Base-by-base conservation (phyloP, 331 rosid species). In the Quercus phellos region DNA sequence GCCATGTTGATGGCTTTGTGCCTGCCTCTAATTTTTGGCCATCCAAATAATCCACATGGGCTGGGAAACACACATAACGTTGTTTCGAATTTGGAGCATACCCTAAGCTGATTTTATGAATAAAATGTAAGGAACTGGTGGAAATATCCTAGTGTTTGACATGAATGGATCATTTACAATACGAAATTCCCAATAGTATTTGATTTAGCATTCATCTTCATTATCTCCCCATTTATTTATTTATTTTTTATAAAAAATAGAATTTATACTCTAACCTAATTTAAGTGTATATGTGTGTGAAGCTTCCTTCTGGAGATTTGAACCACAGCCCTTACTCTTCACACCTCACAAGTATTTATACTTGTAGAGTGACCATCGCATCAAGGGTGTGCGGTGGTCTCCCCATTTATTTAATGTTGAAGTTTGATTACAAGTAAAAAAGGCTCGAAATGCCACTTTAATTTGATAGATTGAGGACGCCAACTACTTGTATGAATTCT, bases 11-110 rank as follows among this genome's bases (percentile, higher is more conserved):
- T 4, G 42, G 63, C 51, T 79, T 56, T 35, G 10, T 58, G 18
- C 27, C 53, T 16, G 59, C 17, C 70, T 38, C 76, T 67, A 42
- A 79, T 71, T 82, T 61, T 79, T 77, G 24, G 9, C 19, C 54
- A 76, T 73, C 80, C n/a, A 64, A 83, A 84, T 86, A 89, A 83
- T 81, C 63, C 19, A 64, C 38, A n/a, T 79, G 76, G 80, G 66
- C 56, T 22, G 38, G 63, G 72, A 63, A 68, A 24, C 53, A 68
- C 78, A 58, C 73, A 5, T 6, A 2, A 30, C 42, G 16, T 7
- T 68, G 42, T 63, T 77, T 53, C 87, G 56, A 70, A 55, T 73
- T 60, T 63, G 81, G 74, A 59, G 81, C 72, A 66, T 72, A 83
- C 81, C 79, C 81, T 68, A 55, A 59, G 63, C 76, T 32, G 18